Evolutionary conservation across 768 basidiomycete species (phyloP).

Genomic region (Naganishia friedmannii): DNA sequence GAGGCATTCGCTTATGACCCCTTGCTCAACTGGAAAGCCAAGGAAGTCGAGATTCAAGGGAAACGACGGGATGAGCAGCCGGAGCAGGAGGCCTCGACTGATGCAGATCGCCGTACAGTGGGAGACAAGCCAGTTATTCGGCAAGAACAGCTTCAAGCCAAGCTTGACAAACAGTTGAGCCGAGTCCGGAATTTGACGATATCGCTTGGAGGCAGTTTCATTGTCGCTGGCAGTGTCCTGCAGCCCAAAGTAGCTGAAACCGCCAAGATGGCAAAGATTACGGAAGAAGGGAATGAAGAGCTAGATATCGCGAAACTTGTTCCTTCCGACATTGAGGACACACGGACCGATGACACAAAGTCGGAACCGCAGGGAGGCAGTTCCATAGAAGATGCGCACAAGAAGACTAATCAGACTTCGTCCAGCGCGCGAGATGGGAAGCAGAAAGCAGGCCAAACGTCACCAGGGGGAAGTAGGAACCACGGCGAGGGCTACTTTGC

Average conservation of each 20-base stretch:
- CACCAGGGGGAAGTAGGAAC: conserved; percentile 4
- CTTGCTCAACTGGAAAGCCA: conserved; percentile 45
- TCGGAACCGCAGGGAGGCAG: neutral
- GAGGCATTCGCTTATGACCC: conserved; percentile 55
- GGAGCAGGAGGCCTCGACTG: neutral
- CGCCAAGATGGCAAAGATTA: neutral
- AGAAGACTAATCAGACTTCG: neutral
- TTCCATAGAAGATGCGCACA: neutral
- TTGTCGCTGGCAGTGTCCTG: conserved; percentile 20
- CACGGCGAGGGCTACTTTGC: conserved; percentile 42
- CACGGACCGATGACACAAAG: neutral
- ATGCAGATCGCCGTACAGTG: neutral
- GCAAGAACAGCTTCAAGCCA: conserved; percentile 11
- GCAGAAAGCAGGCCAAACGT: neutral
- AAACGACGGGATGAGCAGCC: conserved; percentile 7
- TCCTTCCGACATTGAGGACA: neutral
- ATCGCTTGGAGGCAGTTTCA: conserved; percentile 28
- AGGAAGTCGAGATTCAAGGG: conserved; percentile 24
- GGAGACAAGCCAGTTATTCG: conserved; percentile 16
- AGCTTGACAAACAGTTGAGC: conserved; percentile 4
- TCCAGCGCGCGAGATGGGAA: neutral
- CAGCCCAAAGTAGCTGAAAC: neutral
- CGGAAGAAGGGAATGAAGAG: conserved; percentile 1
- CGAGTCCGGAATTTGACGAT: neutral
- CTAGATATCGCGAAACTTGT: neutral